Evolutionary conservation across 129 eudicot genomes (phyloP).

Genomic region (Arctium minus): DNA sequence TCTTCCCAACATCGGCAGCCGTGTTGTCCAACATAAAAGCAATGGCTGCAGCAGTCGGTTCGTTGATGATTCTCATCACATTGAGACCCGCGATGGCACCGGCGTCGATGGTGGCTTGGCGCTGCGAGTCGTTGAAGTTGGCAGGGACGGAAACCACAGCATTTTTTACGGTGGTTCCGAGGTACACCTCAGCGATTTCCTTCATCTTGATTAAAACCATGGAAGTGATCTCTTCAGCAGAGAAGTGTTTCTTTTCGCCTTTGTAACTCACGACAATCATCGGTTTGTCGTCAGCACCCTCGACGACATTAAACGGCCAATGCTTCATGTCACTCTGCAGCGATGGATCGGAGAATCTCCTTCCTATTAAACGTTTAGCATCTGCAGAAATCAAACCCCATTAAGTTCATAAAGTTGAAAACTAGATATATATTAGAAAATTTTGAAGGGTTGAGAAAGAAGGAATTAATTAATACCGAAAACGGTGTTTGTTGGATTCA

Average conservation of each 20-base stretch:
- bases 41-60: constrained; percentile 85
- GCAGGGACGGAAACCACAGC: constrained; percentile 86
- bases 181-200: constrained; percentile 74
- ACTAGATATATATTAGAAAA: neutral
- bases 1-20: constrained; percentile 76
- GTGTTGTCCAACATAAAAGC: constrained; percentile 79
- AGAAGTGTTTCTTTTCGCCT: constrained; percentile 67
- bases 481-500: constrained; percentile 59
- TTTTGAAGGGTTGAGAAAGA: neutral
- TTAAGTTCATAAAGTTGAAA: neutral
- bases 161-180: constrained; percentile 61
- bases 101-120: constrained; percentile 85
- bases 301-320: constrained; percentile 74
- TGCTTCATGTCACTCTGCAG: constrained; percentile 68
- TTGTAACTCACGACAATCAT: constrained; percentile 65
- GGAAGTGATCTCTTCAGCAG: constrained; percentile 82
- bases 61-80: constrained; percentile 75
- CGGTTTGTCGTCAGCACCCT: constrained; percentile 76
- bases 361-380: constrained; percentile 77
- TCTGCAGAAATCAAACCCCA: constrained; percentile 26
- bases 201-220: constrained; percentile 83
- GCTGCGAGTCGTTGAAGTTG: constrained; percentile 75
- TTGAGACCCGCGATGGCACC: constrained; percentile 82
- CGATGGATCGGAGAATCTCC: constrained; percentile 66
- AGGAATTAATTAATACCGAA: constrained; percentile 33